Conservation (phyloP, 1,284 basidiomycete species). For the Microbotryum violaceum region DNA sequence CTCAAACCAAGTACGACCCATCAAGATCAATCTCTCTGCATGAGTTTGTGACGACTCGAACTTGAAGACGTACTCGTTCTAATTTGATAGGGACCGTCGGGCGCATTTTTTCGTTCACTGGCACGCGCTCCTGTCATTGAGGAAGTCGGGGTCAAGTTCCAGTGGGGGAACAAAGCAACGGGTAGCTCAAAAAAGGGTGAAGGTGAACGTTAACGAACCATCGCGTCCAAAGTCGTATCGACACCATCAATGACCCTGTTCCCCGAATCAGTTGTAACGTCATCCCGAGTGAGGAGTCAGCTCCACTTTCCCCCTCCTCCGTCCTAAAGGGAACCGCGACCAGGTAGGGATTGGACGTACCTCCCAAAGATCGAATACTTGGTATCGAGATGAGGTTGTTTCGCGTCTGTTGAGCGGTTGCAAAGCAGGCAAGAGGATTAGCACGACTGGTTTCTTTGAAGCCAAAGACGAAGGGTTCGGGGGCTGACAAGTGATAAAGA, state of each 20-base stretch:
- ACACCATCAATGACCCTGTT: slow-evolving; percentile 78
- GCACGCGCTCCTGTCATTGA: slow-evolving; percentile 56
- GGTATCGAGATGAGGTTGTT: slow-evolving; percentile 82
- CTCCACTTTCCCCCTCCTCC: neutral
- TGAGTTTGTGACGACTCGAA: too few species aligned
- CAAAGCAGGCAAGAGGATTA: too few species aligned
- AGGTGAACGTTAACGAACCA: slow-evolving; percentile 42
- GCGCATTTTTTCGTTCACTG: slow-evolving; percentile 82
- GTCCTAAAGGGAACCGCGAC: neutral
- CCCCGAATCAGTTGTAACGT: too few species aligned
- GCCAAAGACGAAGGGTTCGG: too few species aligned
- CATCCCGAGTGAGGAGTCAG: neutral
- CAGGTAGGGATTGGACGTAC: slow-evolving; percentile 35
- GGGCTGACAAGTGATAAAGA: slow-evolving; percentile 69
- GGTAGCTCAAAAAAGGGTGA: neutral
- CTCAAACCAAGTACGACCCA: slow-evolving; percentile 5
- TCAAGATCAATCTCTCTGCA: slow-evolving; percentile 10
- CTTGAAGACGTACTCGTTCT: slow-evolving; percentile 53
- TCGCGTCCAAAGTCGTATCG: slow-evolving; percentile 77
- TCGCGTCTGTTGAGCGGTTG: slow-evolving; percentile 48
- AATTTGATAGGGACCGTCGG: slow-evolving; percentile 78
- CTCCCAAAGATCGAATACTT: slow-evolving; percentile 92
- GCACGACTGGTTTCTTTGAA: too few species aligned
- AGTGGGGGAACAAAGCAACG: slow-evolving; percentile 18
- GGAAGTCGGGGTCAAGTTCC: slow-evolving; percentile 1